phyloP scores from a whole-genome alignment of 306 rosid species.

The Leucaena leucocephala region DNA sequence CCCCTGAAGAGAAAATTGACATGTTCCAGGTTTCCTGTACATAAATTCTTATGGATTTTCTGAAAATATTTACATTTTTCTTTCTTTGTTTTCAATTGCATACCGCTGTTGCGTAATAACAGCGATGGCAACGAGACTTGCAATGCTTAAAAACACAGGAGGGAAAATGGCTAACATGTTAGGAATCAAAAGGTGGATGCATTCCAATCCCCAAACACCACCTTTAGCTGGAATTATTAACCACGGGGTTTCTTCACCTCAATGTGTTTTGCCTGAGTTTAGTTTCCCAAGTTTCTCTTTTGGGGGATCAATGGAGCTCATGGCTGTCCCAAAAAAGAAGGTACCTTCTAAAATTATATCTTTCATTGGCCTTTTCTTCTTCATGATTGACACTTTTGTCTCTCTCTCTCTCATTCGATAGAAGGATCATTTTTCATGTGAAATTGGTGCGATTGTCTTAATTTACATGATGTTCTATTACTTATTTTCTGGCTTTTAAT shows the following conservation, averaged over 20 bases:
- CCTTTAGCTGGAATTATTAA: slow-evolving; percentile 50
- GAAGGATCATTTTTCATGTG: not conserved
- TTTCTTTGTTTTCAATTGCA: not conserved
- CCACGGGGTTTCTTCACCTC: slow-evolving; percentile 35
- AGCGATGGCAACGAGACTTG: slow-evolving; percentile 37
- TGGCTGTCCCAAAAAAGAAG: slow-evolving; percentile 88
- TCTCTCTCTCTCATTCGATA: not conserved
- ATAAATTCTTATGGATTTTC: not conserved
- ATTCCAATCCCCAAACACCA: slow-evolving; percentile 50
- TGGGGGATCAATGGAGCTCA: slow-evolving; percentile 81
- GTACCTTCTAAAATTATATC: not conserved
- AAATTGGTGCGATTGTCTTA: not conserved
- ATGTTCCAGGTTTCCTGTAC: not conserved
- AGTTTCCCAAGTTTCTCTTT: slow-evolving; percentile 54
- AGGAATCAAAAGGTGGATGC: slow-evolving; percentile 50
- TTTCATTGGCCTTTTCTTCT: not conserved
- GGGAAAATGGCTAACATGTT: slow-evolving; percentile 35
- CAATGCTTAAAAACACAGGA: slow-evolving; percentile 40
- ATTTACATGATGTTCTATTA: not conserved
- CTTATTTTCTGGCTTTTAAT: not conserved
- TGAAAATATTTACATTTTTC: not conserved
- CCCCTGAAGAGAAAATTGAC: too few relatives aligned
- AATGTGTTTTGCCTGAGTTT: slow-evolving; percentile 58
- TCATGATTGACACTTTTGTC: not conserved
- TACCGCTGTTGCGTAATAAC: not conserved